These are phyloP conservation scores for Daphne laureola DNA, from an alignment of 441 rosid genomes.

Conservation along the genomic window DNA sequence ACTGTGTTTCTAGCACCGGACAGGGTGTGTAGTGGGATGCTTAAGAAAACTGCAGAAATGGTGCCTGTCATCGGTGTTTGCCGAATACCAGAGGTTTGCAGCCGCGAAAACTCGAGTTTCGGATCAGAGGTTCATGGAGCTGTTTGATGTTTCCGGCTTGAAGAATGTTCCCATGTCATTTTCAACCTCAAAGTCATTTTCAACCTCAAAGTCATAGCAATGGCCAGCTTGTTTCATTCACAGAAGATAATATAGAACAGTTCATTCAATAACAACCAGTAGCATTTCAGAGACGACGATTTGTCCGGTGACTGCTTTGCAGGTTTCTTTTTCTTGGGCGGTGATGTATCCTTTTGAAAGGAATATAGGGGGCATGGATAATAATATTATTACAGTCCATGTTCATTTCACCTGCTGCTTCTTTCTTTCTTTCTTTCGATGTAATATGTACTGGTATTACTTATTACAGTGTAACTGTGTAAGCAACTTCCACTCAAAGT, in stretches of 20 bases:
- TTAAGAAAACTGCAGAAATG: conserved; percentile 54
- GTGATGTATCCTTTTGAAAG: too few species aligned
- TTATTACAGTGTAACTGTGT: too few species aligned
- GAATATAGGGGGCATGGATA: too few species aligned
- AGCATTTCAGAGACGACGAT: too few species aligned
- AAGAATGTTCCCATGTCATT: conserved; percentile 51
- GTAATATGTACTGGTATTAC: too few species aligned
- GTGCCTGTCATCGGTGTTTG: conserved; percentile 52
- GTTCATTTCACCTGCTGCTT: too few species aligned
- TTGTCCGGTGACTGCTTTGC: too few species aligned
- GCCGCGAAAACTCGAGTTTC: conserved; percentile 61
- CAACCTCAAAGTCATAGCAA: conserved; percentile 18
- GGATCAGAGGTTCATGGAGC: conserved; percentile 56
- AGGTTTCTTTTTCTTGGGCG: too few species aligned
- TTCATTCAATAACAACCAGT: too few species aligned
- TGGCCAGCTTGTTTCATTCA: conserved; percentile 15
- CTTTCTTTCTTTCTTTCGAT: too few species aligned
- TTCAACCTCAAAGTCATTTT: conserved; percentile 50
- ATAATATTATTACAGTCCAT: too few species aligned
- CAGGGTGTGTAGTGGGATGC: conserved; percentile 60
- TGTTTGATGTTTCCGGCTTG: conserved; percentile 41
- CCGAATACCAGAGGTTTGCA: conserved; percentile 52
- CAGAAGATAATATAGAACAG: neutral
- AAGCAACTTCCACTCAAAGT: too few species aligned
- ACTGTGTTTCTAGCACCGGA: conserved; percentile 35